A percentile compares a stretch with the other conserved stretches of the same genome.
phyloP scores from a whole-genome alignment of 306 rosid species.

The Pterocarpus santalinus region DNA sequence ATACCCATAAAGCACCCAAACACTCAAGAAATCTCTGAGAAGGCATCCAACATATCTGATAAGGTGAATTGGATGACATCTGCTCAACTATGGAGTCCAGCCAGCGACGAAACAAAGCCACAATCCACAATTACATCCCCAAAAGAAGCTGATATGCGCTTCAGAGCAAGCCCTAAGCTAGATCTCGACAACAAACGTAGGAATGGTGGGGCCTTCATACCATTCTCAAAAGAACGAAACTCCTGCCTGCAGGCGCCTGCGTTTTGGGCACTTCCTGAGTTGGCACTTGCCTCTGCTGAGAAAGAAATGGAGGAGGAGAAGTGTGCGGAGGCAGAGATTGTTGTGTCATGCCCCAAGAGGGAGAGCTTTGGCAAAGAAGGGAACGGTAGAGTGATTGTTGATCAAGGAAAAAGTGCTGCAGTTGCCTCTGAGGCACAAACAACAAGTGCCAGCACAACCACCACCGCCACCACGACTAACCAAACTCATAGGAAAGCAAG shows the following conservation, averaged over 20 bases:
- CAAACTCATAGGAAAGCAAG: slow-evolving; percentile 96
- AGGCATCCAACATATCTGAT: too few relatives aligned
- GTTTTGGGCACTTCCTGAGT: too few relatives aligned
- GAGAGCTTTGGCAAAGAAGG: too few relatives aligned
- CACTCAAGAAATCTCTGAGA: slow-evolving; percentile 72
- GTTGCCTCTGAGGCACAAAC: too few relatives aligned
- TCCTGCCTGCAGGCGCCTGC: too few relatives aligned
- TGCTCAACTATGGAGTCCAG: slow-evolving; percentile 97
- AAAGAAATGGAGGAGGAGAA: too few relatives aligned
- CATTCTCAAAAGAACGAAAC: slow-evolving; percentile 83
- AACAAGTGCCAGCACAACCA: slow-evolving; percentile 57
- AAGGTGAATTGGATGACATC: slow-evolving; percentile 98
- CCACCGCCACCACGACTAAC: slow-evolving; percentile 8
- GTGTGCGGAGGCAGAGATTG: too few relatives aligned
- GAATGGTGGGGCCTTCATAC: slow-evolving; percentile 89
- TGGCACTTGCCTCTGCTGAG: slow-evolving; percentile 70
- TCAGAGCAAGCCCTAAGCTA: slow-evolving; percentile 67
- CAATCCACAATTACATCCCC: slow-evolving; percentile 50
- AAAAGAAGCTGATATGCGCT: slow-evolving; percentile 63
- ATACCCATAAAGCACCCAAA: slow-evolving; percentile 78
- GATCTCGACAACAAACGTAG: slow-evolving; percentile 67
- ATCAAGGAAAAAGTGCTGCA: slow-evolving; percentile 64
- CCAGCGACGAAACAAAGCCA: slow-evolving; percentile 62
- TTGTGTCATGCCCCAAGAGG: too few relatives aligned
- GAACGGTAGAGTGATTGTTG: too few relatives aligned